Percentiles rank a stretch among this genome's conserved stretches.
Conservation (phyloP, 306 rosid species). For the Fragaria nilgerrensis region DNA sequence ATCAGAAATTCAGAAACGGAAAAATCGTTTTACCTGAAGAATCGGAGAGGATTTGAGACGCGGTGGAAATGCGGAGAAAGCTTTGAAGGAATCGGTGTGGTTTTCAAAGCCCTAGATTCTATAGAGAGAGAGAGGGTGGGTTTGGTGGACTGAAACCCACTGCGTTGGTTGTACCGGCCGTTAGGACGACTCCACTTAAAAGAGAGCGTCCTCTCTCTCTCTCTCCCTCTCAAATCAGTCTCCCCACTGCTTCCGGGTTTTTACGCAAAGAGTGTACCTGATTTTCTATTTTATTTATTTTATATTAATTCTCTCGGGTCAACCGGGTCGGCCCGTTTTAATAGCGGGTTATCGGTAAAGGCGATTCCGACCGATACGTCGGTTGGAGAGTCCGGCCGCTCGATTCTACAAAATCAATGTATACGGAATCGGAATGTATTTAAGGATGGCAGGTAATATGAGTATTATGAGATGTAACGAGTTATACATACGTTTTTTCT, state of each 20-base stretch:
- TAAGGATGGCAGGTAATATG: not conserved
- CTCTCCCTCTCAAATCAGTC: not conserved
- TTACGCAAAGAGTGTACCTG: not conserved
- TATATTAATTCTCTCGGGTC: not conserved
- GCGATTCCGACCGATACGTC: no score
- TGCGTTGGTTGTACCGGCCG: conserved; percentile 37
- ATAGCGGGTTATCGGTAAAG: no score
- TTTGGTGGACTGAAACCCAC: conserved; percentile 27
- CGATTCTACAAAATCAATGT: not conserved
- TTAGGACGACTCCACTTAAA: conserved; percentile 24
- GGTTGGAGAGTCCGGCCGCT: not conserved
- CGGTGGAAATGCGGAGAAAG: conserved; percentile 20
- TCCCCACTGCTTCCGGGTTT: not conserved
- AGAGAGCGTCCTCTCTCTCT: not conserved
- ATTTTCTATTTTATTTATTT: not conserved
- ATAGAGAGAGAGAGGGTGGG: conserved; percentile 24
- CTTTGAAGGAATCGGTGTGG: conserved; percentile 14
- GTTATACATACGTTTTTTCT: no score
- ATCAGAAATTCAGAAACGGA: not conserved
- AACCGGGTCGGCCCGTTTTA: not conserved
- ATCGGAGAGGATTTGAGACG: not conserved
- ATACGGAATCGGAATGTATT: no score
- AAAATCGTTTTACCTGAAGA: not conserved
- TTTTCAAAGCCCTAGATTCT: not conserved
- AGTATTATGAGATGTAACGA: no score